Evolutionary conservation across 2,329 filamentous ascomycete species (phyloP), one percentile per base, ranked within the genome.

Genomic region (Fusarium brachygibbosum): DNA sequence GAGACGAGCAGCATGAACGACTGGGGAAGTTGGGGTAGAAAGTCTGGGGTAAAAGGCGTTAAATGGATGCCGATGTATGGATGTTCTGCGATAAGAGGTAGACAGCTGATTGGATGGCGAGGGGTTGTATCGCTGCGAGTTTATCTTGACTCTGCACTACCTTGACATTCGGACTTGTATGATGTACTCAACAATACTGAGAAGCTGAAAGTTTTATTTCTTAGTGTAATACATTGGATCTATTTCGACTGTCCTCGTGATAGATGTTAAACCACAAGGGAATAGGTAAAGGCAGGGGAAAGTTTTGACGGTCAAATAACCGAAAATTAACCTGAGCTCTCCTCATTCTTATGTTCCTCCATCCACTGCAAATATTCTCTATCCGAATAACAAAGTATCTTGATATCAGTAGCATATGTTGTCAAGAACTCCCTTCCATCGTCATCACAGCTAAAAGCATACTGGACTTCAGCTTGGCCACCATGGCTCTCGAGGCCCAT

Each of bases 11-110:
- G 6, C 44, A 23, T 25, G 21, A n/a, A 42, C n/a, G 4, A 23
- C 23, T 42, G 12, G 13, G n/a, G 51, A 54, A 19, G 17, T 35
- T 25, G 13, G 29, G 29, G 23, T 7, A 4, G 2, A 25, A 34
- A 60, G 11, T 48, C 35, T 21, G 62, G 53, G 46, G 46, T 53
- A 54, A 29, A 34, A 11, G 16, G 8, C 4, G 17, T 45, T 40
- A 41, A 61, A 60, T 45, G 41, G 25, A n/a, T 44, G 17, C 12
- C n/a, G n/a, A 29, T 45, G 17, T n/a, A 25, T 28, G 10, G 10
- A 32, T 23, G n/a, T 10, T 16, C 0, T 3, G 19, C 35, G 58
- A 60, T 60, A 60, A 60, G 58, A 41, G 16, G 8, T 7, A 14
- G 3, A 5, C 6, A 17, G 7, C 13, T 60, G 58, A 60, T 60